phyloP scores from a whole-genome alignment of 164 flowering plant species.

The Piper betle region DNA sequence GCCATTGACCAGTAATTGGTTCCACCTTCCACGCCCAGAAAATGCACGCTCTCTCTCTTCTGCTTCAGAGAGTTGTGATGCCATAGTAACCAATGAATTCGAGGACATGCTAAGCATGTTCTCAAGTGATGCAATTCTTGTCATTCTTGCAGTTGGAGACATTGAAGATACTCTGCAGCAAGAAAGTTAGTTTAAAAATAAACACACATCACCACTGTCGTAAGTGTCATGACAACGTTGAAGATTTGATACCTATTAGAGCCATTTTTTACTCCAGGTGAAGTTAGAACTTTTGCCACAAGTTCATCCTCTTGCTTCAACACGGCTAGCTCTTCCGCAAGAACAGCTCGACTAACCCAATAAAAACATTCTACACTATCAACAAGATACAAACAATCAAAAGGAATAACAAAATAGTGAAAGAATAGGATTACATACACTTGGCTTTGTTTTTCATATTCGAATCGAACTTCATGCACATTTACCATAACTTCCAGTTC shows the following conservation, averaged over 20 bases:
- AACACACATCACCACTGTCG: not conserved
- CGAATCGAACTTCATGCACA: slow-evolving; percentile 95
- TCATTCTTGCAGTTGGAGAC: slow-evolving; percentile 85
- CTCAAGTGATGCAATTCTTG: slow-evolving; percentile 86
- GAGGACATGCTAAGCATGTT: slow-evolving; percentile 85
- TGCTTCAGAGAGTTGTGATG: slow-evolving; percentile 98
- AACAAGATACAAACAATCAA: not conserved
- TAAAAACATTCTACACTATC: not conserved
- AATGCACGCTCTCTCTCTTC: slow-evolving; percentile 92
- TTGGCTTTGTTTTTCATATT: slow-evolving; percentile 97
- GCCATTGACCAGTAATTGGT: slow-evolving; percentile 90
- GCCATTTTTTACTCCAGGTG: slow-evolving; percentile 87
- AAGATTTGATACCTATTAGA: slow-evolving; percentile 17
- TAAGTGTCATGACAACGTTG: slow-evolving; percentile 34
- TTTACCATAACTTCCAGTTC: slow-evolving; percentile 98
- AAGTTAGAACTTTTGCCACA: slow-evolving; percentile 67
- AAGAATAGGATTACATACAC: slow-evolving; percentile 46
- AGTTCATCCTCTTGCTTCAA: slow-evolving; percentile 73
- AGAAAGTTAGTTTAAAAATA: not conserved
- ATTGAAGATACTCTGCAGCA: slow-evolving; percentile 55
- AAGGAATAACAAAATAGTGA: not conserved
- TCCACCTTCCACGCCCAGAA: slow-evolving; percentile 80
- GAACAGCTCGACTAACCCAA: slow-evolving; percentile 66
- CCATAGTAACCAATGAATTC: slow-evolving; percentile 90
- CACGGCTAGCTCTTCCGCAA: slow-evolving; percentile 81